phyloP scores from a whole-genome alignment of 441 rosid species.

The Adansonia gregorii region DNA sequence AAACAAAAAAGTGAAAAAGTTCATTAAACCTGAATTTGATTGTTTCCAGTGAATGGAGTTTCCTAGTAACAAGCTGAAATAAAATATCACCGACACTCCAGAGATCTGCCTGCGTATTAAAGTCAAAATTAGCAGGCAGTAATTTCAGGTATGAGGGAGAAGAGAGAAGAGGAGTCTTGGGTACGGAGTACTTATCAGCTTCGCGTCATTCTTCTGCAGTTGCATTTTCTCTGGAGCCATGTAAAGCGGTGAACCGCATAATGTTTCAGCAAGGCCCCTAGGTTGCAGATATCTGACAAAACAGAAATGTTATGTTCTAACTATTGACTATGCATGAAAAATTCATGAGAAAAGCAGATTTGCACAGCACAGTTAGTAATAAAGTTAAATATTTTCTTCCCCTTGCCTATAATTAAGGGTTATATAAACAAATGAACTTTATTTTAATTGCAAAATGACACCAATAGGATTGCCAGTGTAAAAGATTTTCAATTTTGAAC shows the following conservation, averaged over 20 bases:
- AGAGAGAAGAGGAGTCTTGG: not conserved
- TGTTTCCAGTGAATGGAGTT: constrained; percentile 91
- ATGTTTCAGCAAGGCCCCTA: constrained; percentile 93
- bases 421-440: not conserved
- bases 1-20: constrained; percentile 14
- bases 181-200: constrained; percentile 52
- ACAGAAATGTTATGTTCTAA: constrained; percentile 30
- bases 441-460: constrained; percentile 10
- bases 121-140: constrained; percentile 41
- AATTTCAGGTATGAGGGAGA: not conserved
- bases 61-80: constrained; percentile 91
- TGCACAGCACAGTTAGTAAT: constrained; percentile 1
- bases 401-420: not conserved
- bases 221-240: constrained; percentile 99
- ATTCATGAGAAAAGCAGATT: not conserved
- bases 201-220: constrained; percentile 94
- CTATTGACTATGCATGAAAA: not conserved
- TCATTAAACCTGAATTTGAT: constrained; percentile 75
- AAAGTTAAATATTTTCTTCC: not conserved
- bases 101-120: constrained; percentile 90
- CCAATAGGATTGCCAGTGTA: not conserved
- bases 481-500: not conserved
- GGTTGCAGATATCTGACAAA: constrained; percentile 84
- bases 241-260: constrained; percentile 98
- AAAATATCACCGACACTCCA: constrained; percentile 98